phyloP scores from a whole-genome alignment of 2,329 filamentous ascomycete species.

The Sclerotinia sclerotiorum region DNA sequence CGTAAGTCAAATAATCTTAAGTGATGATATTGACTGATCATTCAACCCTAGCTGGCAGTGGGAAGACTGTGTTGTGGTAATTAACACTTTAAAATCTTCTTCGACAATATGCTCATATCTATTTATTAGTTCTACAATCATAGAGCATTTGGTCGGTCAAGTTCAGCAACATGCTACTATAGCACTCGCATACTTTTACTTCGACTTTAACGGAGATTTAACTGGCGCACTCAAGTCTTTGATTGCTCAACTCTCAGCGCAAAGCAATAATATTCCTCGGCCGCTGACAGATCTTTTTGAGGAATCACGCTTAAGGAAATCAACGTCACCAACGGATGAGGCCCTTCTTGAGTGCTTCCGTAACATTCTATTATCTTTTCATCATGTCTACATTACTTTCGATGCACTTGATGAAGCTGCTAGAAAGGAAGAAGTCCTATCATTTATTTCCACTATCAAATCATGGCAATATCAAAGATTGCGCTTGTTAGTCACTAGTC shows the following conservation, averaged over 20 bases:
- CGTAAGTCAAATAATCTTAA: slow-evolving; percentile 23
- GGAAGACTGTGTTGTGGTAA: slow-evolving; percentile 45
- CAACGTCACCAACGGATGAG: slow-evolving; percentile 22
- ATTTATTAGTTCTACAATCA: slow-evolving; percentile 36
- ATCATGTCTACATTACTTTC: slow-evolving; percentile 41
- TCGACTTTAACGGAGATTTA: slow-evolving; percentile 43
- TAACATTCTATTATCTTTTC: slow-evolving; percentile 34
- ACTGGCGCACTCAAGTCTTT: slow-evolving; percentile 41
- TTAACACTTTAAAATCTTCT: slow-evolving; percentile 9
- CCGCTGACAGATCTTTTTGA: slow-evolving; percentile 28
- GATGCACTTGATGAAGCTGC: slow-evolving; percentile 45
- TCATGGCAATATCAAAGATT: slow-evolving; percentile 27
- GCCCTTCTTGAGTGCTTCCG: slow-evolving; percentile 24
- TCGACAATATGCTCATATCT: background rate
- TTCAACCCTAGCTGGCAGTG: slow-evolving; percentile 41
- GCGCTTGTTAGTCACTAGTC: slow-evolving; percentile 39
- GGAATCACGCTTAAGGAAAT: slow-evolving; percentile 4
- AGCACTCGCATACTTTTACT: slow-evolving; percentile 45
- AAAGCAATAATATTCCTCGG: slow-evolving; percentile 29
- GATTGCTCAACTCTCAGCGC: slow-evolving; percentile 41
- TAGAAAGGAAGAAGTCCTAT: slow-evolving; percentile 35
- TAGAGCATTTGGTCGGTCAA: slow-evolving; percentile 37
- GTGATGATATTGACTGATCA: slow-evolving; percentile 19
- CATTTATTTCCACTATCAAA: slow-evolving; percentile 34
- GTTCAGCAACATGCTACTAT: slow-evolving; percentile 29